These are phyloP conservation scores for Xylariaceae sp. DNA, from an alignment of 2,329 filamentous ascomycete genomes.

Conservation along the genomic window DNA sequence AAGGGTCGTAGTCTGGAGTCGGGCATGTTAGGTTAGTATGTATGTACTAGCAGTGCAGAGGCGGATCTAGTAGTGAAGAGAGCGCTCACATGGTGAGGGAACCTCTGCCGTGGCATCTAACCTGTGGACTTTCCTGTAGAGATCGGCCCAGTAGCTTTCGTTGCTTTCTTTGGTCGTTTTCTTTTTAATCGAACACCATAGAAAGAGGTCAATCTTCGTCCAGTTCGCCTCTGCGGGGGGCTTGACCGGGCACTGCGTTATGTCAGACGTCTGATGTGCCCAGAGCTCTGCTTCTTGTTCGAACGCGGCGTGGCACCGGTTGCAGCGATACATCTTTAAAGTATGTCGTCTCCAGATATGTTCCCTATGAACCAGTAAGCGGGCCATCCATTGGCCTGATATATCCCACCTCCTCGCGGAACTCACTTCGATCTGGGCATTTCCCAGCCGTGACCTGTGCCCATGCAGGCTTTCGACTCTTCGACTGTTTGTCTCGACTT, in stretches of 20 bases:
- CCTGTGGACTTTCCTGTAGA: slow-evolving; percentile 19
- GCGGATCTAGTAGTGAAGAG: not conserved
- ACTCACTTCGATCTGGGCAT: slow-evolving; percentile 5
- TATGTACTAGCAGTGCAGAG: not conserved
- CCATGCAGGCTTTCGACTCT: slow-evolving; percentile 7
- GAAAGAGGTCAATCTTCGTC: slow-evolving; percentile 12
- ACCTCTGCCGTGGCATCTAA: slow-evolving; percentile 9
- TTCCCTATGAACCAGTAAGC: slow-evolving; percentile 15
- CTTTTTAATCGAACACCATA: slow-evolving; percentile 13
- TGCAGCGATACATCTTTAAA: slow-evolving; percentile 10
- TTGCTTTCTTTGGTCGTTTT: slow-evolving; percentile 12
- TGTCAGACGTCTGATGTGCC: slow-evolving; percentile 11
- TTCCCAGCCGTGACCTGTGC: slow-evolving; percentile 3
- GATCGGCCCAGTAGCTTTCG: slow-evolving; percentile 18
- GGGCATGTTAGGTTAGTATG: too few relatives aligned
- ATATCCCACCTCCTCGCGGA: too few relatives aligned
- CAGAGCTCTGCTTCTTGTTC: slow-evolving; percentile 9
- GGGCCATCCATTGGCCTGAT: too few relatives aligned
- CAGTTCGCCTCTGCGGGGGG: too few relatives aligned
- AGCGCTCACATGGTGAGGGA: slow-evolving; percentile 19
- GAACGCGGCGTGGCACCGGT: slow-evolving; percentile 16
- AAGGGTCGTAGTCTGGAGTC: too few relatives aligned
- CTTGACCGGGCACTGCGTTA: too few relatives aligned
- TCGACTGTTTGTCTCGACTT: not conserved
- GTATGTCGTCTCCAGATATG: slow-evolving; percentile 19